These are phyloP conservation scores for Candida loeiensis DNA, from an alignment of 805 yeast species.

Conservation along the genomic window DNA sequence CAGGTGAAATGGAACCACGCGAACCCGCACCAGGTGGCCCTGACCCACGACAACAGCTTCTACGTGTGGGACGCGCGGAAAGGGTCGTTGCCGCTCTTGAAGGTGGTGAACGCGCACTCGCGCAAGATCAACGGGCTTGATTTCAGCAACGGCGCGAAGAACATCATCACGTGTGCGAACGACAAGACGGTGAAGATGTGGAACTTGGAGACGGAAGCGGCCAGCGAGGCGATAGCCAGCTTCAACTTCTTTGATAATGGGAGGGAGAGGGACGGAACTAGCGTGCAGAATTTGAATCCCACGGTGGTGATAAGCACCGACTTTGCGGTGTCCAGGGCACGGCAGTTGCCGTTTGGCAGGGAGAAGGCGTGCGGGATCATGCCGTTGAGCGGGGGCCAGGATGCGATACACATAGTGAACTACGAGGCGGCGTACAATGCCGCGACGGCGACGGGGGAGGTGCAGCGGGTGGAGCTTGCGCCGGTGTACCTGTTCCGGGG, in stretches of 20 bases:
- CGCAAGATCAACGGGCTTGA: slow-evolving; percentile 89
- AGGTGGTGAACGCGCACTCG: slow-evolving; percentile 65
- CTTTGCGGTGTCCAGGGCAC: slow-evolving; percentile 86
- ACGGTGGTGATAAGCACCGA: slow-evolving; percentile 60
- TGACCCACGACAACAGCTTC: slow-evolving; percentile 78
- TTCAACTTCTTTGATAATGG: slow-evolving; percentile 24
- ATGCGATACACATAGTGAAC: slow-evolving; percentile 55
- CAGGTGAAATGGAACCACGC: slow-evolving; percentile 91
- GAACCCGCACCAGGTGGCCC: slow-evolving; percentile 74
- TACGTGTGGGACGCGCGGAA: slow-evolving; percentile 86
- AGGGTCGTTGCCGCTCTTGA: slow-evolving; percentile 70
- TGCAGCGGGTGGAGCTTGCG: slow-evolving; percentile 22
- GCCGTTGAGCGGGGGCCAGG: slow-evolving; percentile 86
- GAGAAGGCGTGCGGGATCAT: slow-evolving; percentile 72
- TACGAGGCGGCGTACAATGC: slow-evolving; percentile 34
- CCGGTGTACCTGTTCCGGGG: slow-evolving; percentile 62
- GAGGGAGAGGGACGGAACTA: too few species aligned
- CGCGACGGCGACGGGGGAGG: slow-evolving; percentile 23
- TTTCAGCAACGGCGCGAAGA: slow-evolving; percentile 59
- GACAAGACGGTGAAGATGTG: slow-evolving; percentile 81
- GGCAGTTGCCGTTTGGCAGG: slow-evolving; percentile 84
- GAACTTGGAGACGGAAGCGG: slow-evolving; percentile 47
- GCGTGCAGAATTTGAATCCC: slow-evolving; percentile 33
- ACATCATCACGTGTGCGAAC: slow-evolving; percentile 78
- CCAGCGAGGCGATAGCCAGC: slow-evolving; percentile 11